Evolutionary conservation across 108 stramenopile genomes (phyloP).

Genomic region (Conticribra guillardii): DNA sequence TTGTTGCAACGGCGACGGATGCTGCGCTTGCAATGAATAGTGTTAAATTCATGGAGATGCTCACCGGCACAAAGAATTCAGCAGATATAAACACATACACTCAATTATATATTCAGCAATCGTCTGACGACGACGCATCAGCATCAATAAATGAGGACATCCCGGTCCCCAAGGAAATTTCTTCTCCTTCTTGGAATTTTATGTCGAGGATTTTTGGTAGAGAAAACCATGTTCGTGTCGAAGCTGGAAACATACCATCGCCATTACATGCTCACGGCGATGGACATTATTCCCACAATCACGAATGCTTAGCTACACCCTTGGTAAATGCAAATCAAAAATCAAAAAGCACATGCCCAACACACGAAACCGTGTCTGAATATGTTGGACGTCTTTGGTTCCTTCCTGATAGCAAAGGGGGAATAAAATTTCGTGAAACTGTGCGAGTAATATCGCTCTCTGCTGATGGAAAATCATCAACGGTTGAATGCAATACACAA

Average conservation of each 20-base stretch:
- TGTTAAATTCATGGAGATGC: conserved; percentile 27
- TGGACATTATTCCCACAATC: too few species aligned
- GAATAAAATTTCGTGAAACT: conserved; percentile 35
- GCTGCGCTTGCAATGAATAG: conserved; percentile 43
- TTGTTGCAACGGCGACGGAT: conserved; percentile 18
- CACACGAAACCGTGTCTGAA: conserved; percentile 37
- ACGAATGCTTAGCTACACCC: not conserved
- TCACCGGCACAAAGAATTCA: conserved; percentile 18
- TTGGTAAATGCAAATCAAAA: not conserved
- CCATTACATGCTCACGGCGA: too few species aligned
- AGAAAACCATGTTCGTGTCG: too few species aligned
- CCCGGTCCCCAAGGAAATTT: not conserved
- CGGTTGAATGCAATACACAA: conserved; percentile 37
- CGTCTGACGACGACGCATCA: not conserved
- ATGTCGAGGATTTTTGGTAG: too few species aligned
- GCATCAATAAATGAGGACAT: not conserved
- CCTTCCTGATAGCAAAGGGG: conserved; percentile 13
- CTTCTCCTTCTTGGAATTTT: not conserved
- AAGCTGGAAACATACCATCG: too few species aligned
- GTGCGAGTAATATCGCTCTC: conserved; percentile 27
- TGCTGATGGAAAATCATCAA: conserved; percentile 21
- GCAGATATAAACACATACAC: conserved; percentile 33
- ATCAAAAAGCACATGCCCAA: conserved; percentile 5
- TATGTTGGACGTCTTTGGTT: conserved; percentile 38
- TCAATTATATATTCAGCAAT: conserved; percentile 8